Conservation (phyloP, 352 stramenopile species). For the Phytophthora podocarpi region DNA sequence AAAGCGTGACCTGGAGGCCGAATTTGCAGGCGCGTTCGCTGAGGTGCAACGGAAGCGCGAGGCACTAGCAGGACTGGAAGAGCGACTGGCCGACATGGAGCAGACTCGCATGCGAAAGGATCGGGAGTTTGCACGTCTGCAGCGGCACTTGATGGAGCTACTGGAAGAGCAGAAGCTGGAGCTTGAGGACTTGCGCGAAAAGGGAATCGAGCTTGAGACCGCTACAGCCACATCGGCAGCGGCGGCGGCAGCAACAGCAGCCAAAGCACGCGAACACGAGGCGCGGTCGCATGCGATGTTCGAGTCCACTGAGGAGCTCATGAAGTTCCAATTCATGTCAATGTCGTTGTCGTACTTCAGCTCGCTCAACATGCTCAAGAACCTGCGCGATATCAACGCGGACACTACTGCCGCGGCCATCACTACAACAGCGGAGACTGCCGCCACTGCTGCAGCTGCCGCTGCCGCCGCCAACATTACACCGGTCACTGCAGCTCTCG, state of each 20-base stretch:
- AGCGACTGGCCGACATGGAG: constrained; percentile 93
- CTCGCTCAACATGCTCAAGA: constrained; percentile 95
- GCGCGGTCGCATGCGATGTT: constrained; percentile 91
- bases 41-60: constrained; percentile 91
- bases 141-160: constrained; percentile 93
- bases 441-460: constrained; percentile 83
- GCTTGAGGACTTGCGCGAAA: constrained; percentile 90
- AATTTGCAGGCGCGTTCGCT: constrained; percentile 91
- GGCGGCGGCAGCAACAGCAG: constrained; percentile 88
- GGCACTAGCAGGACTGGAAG: constrained; percentile 78
- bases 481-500: constrained; percentile 30
- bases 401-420: constrained; percentile 91
- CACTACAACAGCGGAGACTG: constrained; percentile 87
- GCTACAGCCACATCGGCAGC: constrained; percentile 92
- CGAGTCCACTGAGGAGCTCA: constrained; percentile 93
- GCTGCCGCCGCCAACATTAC: constrained; percentile 90
- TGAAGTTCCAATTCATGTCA: constrained; percentile 98
- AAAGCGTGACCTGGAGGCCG: constrained; percentile 91
- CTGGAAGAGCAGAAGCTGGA: constrained; percentile 94
- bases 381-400: constrained; percentile 92
- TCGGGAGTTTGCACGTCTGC: constrained; percentile 91
- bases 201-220: constrained; percentile 91
- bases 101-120: constrained; percentile 92
- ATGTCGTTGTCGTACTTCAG: constrained; percentile 96
- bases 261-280: constrained; percentile 92